Evolutionary conservation across 1,284 basidiomycete species (phyloP).

Genomic region (Ustilago curta): DNA sequence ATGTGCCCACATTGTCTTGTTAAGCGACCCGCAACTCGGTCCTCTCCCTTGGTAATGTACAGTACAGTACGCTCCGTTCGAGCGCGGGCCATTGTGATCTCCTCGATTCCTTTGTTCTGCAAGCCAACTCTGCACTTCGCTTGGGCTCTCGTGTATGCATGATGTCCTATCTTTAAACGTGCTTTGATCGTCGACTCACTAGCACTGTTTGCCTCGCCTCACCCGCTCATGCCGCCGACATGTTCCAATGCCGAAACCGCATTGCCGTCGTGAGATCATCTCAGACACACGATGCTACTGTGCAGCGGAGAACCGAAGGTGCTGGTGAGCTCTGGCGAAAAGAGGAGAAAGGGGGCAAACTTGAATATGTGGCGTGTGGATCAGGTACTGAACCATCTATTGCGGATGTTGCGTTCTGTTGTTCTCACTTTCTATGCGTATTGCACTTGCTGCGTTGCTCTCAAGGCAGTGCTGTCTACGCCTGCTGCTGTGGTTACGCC

Average conservation of each 20-base stretch:
- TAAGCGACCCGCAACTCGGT: neutral
- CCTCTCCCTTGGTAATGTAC: neutral
- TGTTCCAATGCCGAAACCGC: slow-evolving; percentile 29
- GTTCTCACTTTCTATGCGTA: neutral
- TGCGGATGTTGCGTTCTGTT: neutral
- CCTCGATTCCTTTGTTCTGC: neutral
- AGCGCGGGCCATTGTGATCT: neutral
- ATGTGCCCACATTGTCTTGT: neutral
- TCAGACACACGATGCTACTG: neutral
- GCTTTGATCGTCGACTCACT: slow-evolving; percentile 1
- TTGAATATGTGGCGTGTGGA: slow-evolving; percentile 23
- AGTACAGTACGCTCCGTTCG: neutral
- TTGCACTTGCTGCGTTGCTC: slow-evolving; percentile 4
- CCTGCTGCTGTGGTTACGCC: too few species aligned
- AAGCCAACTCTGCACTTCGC: neutral
- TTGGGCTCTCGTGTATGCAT: slow-evolving; percentile 1
- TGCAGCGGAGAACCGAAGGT: too few species aligned
- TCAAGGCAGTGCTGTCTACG: neutral
- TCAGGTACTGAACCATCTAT: slow-evolving; percentile 13
- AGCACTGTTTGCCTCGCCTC: neutral
- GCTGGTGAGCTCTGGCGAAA: too few species aligned
- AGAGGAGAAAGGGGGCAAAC: neutral
- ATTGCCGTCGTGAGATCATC: neutral
- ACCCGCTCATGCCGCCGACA: slow-evolving; percentile 30
- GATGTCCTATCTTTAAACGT: slow-evolving; percentile 1